Percentiles rank a stretch among this genome's conserved stretches.
These are phyloP conservation scores for Lycium barbarum DNA, from an alignment of 257 asterid genomes.

Conservation along the genomic window DNA sequence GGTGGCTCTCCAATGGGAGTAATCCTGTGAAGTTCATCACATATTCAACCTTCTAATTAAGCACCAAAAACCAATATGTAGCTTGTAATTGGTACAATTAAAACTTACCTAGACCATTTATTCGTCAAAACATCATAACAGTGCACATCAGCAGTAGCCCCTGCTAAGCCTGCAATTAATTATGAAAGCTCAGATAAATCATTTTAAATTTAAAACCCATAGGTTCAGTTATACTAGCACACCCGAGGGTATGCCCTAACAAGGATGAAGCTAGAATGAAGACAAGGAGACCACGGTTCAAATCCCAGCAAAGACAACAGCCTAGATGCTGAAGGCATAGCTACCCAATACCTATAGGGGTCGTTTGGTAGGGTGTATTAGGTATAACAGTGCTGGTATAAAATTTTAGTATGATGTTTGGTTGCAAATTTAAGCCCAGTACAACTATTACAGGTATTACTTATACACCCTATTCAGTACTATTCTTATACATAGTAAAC, in stretches of 20 bases:
- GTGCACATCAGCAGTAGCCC: constrained; percentile 99
- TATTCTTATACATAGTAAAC: no score
- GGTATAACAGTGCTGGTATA: no score
- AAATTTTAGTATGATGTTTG: no score
- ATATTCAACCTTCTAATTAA: constrained; percentile 28
- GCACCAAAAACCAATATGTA: constrained; percentile 23
- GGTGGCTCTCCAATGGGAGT: constrained; percentile 99
- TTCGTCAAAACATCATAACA: constrained; percentile 87
- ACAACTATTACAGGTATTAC: no score
- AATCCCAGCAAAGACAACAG: not conserved
- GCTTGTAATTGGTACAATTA: constrained; percentile 13
- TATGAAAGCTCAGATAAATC: constrained; percentile 22
- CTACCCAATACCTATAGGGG: not conserved
- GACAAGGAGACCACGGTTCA: not conserved
- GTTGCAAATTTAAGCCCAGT: no score
- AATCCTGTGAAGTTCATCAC: constrained; percentile 55
- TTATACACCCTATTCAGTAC: no score
- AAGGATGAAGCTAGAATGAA: not conserved
- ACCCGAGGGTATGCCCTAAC: not conserved
- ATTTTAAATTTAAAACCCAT: constrained; percentile 12
- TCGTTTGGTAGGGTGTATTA: no score
- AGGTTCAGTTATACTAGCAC: not conserved
- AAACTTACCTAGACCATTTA: constrained; percentile 92
- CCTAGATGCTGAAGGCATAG: not conserved
- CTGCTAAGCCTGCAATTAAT: constrained; percentile 86